Base-by-base conservation (phyloP, 139 green algal species). In the Coelastrella sp. region DNA sequence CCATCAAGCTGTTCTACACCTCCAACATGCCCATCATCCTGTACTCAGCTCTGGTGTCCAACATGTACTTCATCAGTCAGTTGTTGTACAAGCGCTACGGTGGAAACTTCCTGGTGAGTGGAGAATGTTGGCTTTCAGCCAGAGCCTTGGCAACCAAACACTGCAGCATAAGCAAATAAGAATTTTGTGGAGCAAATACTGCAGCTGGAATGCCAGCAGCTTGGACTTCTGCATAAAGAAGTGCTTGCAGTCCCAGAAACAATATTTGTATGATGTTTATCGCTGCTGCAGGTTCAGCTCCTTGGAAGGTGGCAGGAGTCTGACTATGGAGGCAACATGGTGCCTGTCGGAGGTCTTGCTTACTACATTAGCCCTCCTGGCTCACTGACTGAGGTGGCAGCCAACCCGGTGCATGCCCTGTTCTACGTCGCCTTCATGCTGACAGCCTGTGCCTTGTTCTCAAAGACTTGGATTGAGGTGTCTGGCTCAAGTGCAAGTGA, bases 1-100 rank as follows among this genome's bases (percentile, higher is more conserved):
- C 97, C 68, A 99, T 99, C 95, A 99, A 99, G 95, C 94, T 99
- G 34, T 99, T 99, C 92, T 99, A 99, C 95, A 99, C 98, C 78
- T 97, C 92, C 87, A 99, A 99, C 95, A 99, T 99, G 98, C 98
- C 98, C 86, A 99, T 99, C 93, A 99, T 99, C 88, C 94, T 99
- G 80, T 97, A 99, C 91, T 98, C 94, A 4, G 98, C 98, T 4
- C 92, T 99, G 40, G 98, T 99, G 35, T 98, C 95, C 87, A 99
- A 99, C 95, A 92, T 99, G 50, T 99, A 99, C 93, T 99, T 99
- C 94, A 98, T 99, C 89, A 98, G 94, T n/a, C 97, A 99, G 96
- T 93, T 99, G 86, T 93, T 99, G 57, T 99, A 95, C 94, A 98
- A 97, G 92, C 92, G 94, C 64, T 99, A 98, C 79, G 93, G 96